Evolutionary conservation across 1,284 basidiomycete species (phyloP).

Genomic region (Amylostereum chailletii): DNA sequence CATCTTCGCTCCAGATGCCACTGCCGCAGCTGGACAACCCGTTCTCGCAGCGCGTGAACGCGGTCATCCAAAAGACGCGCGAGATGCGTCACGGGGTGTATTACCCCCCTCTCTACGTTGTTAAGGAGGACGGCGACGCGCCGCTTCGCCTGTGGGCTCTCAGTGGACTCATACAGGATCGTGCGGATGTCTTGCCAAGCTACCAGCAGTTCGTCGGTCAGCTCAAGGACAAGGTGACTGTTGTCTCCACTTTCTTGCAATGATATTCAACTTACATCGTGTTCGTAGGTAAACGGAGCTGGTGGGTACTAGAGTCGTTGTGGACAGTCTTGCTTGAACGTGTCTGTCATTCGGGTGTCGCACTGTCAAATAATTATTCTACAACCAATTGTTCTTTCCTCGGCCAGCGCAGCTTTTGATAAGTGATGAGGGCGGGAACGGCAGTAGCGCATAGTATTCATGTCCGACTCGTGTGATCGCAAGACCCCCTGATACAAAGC

Average conservation of each 20-base stretch:
- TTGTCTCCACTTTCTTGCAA: not conserved
- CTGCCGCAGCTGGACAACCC: constrained; percentile 84
- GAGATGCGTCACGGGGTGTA: constrained; percentile 89
- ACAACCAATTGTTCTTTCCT: no score
- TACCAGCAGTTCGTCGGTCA: constrained; percentile 89
- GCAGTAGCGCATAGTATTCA: no score
- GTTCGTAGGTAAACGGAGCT: no score
- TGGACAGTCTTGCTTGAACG: no score
- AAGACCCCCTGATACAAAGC: no score
- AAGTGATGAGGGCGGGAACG: no score
- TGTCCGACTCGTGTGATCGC: no score
- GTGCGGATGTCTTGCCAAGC: constrained; percentile 89
- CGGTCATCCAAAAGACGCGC: constrained; percentile 86
- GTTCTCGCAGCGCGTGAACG: constrained; percentile 91
- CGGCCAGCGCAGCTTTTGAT: no score
- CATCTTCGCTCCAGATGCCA: constrained; percentile 53
- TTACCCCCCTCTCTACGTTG: constrained; percentile 91
- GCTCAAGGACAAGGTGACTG: constrained; percentile 67
- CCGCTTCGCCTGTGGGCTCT: constrained; percentile 92
- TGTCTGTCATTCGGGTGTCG: no score
- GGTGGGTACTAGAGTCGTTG: no score
- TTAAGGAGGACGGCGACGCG: constrained; percentile 97
- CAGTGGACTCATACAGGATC: constrained; percentile 91
- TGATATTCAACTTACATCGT: no score
- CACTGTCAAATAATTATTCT: no score